Percentiles rank a stretch among this genome's conserved stretches.
Conservation (phyloP, 768 basidiomycete genomes). For the Daedaleopsis nitida region DNA sequence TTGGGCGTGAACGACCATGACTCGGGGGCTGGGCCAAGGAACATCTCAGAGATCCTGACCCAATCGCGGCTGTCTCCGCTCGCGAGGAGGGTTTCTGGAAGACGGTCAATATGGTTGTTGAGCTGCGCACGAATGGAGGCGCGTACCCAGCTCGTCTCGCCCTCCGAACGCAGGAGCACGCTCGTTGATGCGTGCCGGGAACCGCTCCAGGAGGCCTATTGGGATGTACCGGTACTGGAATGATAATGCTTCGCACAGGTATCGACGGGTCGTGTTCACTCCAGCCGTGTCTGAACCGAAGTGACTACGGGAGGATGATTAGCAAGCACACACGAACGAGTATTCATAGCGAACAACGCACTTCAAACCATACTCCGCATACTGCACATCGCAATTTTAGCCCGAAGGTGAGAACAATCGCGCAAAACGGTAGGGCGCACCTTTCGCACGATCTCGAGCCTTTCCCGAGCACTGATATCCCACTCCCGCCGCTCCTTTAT, state of each 20-base stretch:
- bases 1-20: slow-evolving; percentile 88
- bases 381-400: slow-evolving; percentile 47
- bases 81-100: slow-evolving; percentile 77
- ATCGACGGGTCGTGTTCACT: slow-evolving; percentile 88
- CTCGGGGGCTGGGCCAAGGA: slow-evolving; percentile 85
- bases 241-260: slow-evolving; percentile 92
- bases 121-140: slow-evolving; percentile 3
- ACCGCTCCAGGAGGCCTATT: slow-evolving; percentile 82
- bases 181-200: slow-evolving; percentile 87
- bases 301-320: slow-evolving; percentile 46
- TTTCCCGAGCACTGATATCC: slow-evolving; percentile 87
- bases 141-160: slow-evolving; percentile 78
- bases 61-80: slow-evolving; percentile 82
- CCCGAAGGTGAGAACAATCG: neutral
- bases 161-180: slow-evolving; percentile 87
- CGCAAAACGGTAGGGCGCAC: slow-evolving; percentile 39
- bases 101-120: neutral
- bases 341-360: slow-evolving; percentile 31
- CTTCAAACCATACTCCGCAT: slow-evolving; percentile 84
- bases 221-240: slow-evolving; percentile 98
- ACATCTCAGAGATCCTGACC: slow-evolving; percentile 95
- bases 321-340: slow-evolving; percentile 4
- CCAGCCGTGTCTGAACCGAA: slow-evolving; percentile 89
- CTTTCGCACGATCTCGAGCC: slow-evolving; percentile 76
- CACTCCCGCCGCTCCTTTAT: slow-evolving; percentile 90